Evolutionary conservation across 2,329 filamentous ascomycete species (phyloP).

Genomic region (Pseudogymnoascus sp.): DNA sequence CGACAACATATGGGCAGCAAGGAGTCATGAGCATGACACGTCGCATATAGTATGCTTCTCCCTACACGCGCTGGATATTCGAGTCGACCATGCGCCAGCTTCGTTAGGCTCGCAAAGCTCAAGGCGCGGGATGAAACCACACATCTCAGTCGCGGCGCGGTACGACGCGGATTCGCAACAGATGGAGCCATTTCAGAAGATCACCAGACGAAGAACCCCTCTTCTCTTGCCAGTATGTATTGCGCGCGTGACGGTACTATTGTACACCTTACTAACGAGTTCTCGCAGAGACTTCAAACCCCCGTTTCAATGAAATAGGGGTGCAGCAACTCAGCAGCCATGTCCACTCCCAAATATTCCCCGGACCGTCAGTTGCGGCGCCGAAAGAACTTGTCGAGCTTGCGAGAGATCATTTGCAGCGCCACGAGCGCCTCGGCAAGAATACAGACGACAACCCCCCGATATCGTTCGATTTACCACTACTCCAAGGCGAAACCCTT

Average conservation of each 20-base stretch:
- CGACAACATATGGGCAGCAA: conserved; percentile 8
- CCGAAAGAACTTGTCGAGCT: conserved; percentile 70
- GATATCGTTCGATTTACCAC: conserved; percentile 79
- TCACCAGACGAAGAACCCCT: background rate
- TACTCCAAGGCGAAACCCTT: conserved; percentile 69
- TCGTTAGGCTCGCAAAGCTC: conserved; percentile 46
- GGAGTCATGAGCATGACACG: conserved; percentile 9
- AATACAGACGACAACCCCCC: conserved; percentile 71
- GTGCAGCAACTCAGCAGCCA: conserved; percentile 87
- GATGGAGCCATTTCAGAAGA: conserved; percentile 14
- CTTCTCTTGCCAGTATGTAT: conserved; percentile 18
- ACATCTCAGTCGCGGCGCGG: conserved; percentile 22
- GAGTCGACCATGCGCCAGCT: conserved; percentile 34
- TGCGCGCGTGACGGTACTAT: background rate
- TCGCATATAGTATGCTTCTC: conserved; percentile 26
- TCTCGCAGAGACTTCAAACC: conserved; percentile 35
- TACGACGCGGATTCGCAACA: conserved; percentile 40
- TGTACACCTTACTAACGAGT: conserved; percentile 12
- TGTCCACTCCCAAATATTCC: conserved; percentile 80
- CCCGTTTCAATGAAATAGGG: conserved; percentile 85
- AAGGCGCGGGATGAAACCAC: conserved; percentile 33
- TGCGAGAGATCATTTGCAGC: conserved; percentile 71
- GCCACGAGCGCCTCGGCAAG: conserved; percentile 86
- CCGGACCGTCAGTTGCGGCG: conserved; percentile 46
- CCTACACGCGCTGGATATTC: conserved; percentile 25